Percentiles rank a stretch among this genome's conserved stretches.
Conservation (phyloP, 768 basidiomycete genomes). For the Tulasnella calospora region DNA sequence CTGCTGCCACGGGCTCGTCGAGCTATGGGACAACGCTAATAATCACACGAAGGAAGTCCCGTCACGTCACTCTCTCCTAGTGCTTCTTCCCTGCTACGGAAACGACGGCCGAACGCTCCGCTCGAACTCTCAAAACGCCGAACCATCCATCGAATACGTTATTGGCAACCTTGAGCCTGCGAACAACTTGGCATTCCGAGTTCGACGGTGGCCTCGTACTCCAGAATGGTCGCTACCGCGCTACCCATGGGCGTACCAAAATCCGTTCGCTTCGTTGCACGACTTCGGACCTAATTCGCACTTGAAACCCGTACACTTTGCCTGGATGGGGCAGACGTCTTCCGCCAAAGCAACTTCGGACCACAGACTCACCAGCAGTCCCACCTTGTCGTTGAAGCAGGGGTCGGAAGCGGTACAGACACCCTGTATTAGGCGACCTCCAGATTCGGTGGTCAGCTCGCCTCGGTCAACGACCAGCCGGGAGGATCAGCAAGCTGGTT, state of each 20-base stretch:
- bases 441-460: constrained; percentile 86
- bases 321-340: constrained; percentile 69
- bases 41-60: too few species aligned
- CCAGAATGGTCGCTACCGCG: constrained; percentile 71
- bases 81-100: constrained; percentile 81
- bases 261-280: constrained; percentile 92
- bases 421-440: constrained; percentile 64
- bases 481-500: constrained; percentile 70
- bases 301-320: constrained; percentile 41
- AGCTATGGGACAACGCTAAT: background rate
- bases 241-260: constrained; percentile 90
- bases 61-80: too few species aligned
- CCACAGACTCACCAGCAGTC: constrained; percentile 33
- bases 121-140: constrained; percentile 88
- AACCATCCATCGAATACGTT: too few species aligned
- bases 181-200: constrained; percentile 97
- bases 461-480: constrained; percentile 69
- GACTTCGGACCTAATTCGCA: constrained; percentile 42
- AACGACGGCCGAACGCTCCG: constrained; percentile 93
- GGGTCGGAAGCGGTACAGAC: constrained; percentile 93
- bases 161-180: constrained; percentile 92
- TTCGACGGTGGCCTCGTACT: constrained; percentile 83
- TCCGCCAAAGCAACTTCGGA: constrained; percentile 48
- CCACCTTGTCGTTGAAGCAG: constrained; percentile 81
- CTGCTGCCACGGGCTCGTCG: background rate